Conservation (phyloP, 805 yeast species). For the Wickerhamiella nectarea region DNA sequence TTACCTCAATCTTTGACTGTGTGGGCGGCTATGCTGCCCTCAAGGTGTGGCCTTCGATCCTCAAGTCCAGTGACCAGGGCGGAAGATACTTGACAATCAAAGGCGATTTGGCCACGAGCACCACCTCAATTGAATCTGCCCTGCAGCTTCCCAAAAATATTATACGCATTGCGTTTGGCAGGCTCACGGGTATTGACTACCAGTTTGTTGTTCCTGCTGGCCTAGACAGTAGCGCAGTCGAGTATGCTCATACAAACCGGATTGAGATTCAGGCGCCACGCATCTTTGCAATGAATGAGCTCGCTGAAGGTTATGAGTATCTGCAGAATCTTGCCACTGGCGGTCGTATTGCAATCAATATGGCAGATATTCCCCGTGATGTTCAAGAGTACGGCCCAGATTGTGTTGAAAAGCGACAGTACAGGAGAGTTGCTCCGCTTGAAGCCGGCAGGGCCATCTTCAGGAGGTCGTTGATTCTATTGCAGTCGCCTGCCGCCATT, state of each 20-base stretch:
- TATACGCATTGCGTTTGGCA: constrained; percentile 23
- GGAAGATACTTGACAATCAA: constrained; percentile 40
- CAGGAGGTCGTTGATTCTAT: not conserved
- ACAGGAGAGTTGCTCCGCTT: not conserved
- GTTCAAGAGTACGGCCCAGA: constrained; percentile 4
- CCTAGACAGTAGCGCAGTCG: not conserved
- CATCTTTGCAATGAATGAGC: not conserved
- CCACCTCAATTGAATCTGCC: constrained; percentile 6
- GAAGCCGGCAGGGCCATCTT: not conserved
- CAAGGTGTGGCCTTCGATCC: constrained; percentile 29
- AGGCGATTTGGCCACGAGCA: constrained; percentile 35
- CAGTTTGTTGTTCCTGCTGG: constrained; percentile 11
- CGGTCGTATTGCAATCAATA: constrained; percentile 4
- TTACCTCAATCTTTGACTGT: constrained; percentile 52
- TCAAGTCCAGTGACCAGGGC: constrained; percentile 30
- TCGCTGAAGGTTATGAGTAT: not conserved
- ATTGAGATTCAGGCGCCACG: not conserved
- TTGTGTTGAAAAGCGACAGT: constrained; percentile 2
- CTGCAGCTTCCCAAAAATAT: constrained; percentile 16
- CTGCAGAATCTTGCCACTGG: not conserved
- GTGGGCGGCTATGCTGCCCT: constrained; percentile 46
- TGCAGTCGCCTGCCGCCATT: not conserved
- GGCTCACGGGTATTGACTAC: constrained; percentile 24
- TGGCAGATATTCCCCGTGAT: constrained; percentile 4
- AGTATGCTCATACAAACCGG: not conserved